Percentiles rank a stretch among this genome's conserved stretches.
Conservation (phyloP, 2,329 filamentous ascomycete genomes). For the Aspergillus sp. region DNA sequence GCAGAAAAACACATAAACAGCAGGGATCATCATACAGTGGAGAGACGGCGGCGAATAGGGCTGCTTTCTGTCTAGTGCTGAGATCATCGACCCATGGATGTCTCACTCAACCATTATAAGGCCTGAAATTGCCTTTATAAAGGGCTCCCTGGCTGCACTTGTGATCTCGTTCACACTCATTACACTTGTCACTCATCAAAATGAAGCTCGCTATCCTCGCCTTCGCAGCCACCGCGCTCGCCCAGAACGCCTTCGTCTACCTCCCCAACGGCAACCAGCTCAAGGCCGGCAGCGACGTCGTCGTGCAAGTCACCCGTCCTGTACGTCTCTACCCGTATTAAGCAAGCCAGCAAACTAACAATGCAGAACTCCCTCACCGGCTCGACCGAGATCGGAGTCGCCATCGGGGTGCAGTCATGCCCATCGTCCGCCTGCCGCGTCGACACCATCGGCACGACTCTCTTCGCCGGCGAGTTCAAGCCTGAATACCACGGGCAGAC, state of each 20-base stretch:
- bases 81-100: background rate
- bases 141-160: background rate
- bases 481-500: conserved; percentile 26
- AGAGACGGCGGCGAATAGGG: background rate
- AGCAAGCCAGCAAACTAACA: background rate
- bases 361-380: conserved; percentile 26
- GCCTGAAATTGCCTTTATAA: too few relatives aligned
- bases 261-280: conserved; percentile 22
- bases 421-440: conserved; percentile 16
- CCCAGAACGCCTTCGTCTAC: conserved; percentile 28
- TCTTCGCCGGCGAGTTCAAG: conserved; percentile 30
- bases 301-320: conserved; percentile 30
- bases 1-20: too few relatives aligned
- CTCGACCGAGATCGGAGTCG: conserved; percentile 28
- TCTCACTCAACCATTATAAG: background rate
- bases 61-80: background rate
- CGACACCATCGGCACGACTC: conserved; percentile 23
- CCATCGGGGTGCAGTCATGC: conserved; percentile 32
- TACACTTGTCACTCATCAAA: conserved; percentile 2
- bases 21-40: too few relatives aligned
- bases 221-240: conserved; percentile 24
- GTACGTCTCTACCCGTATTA: conserved; percentile 15
- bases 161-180: too few relatives aligned
- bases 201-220: conserved; percentile 24
- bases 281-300: conserved; percentile 20